phyloP scores from a whole-genome alignment of 352 stramenopile genomes.

The Saprolegnia diclina region DNA sequence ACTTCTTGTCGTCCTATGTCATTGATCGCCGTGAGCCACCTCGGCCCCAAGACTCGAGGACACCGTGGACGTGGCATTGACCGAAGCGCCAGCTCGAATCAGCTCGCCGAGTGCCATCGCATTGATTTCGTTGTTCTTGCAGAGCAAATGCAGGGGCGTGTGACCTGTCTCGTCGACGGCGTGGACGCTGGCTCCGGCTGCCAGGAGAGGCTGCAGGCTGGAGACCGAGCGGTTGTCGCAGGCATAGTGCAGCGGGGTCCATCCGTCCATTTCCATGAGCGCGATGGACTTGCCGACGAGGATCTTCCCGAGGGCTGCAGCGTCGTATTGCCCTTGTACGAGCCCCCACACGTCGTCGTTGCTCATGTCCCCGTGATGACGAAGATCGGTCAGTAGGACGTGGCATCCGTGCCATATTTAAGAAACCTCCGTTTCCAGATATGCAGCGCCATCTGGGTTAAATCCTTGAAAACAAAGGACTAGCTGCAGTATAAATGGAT shows the following conservation, averaged over 20 bases:
- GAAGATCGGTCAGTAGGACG: not conserved
- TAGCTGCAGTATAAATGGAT: too few species aligned
- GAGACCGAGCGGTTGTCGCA: conserved; percentile 56
- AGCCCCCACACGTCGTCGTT: conserved; percentile 18
- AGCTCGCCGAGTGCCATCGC: conserved; percentile 35
- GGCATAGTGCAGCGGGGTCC: conserved; percentile 69
- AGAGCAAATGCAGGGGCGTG: conserved; percentile 64
- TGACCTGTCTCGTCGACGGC: conserved; percentile 70
- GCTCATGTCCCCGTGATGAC: not conserved
- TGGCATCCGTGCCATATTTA: not conserved
- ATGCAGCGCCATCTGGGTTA: too few species aligned
- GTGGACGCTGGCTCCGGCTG: conserved; percentile 39
- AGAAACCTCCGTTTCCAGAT: not conserved
- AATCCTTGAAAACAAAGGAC: too few species aligned
- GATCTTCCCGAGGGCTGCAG: not conserved
- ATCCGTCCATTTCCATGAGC: conserved; percentile 45
- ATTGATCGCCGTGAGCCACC: not conserved
- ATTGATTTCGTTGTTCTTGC: conserved; percentile 50
- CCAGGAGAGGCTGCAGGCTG: conserved; percentile 40
- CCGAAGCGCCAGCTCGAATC: conserved; percentile 35
- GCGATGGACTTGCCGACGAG: conserved; percentile 9
- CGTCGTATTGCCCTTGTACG: conserved; percentile 25
- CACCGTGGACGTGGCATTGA: conserved; percentile 40
- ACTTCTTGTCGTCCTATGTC: conserved; percentile 29
- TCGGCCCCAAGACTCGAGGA: not conserved